Conservation (phyloP, 2,329 filamentous ascomycete species). For the Falciphora oryzae region DNA sequence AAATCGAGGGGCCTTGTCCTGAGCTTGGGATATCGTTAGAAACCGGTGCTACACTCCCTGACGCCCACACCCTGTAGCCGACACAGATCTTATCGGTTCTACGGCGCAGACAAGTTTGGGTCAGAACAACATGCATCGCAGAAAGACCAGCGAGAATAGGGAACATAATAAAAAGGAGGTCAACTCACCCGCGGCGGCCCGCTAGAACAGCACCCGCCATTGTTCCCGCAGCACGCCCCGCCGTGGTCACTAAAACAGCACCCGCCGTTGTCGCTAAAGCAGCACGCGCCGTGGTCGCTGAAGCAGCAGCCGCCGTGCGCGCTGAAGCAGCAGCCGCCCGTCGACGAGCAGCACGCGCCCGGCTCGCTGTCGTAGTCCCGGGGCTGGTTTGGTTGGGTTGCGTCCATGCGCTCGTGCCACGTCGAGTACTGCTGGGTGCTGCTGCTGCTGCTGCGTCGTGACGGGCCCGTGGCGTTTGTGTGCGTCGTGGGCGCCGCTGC, state of each 20-base stretch:
- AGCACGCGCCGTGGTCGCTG: slow-evolving; percentile 14
- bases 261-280: slow-evolving; percentile 13
- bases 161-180: neutral
- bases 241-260: slow-evolving; percentile 14
- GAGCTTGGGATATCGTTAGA: neutral
- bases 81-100: neutral
- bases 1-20: neutral
- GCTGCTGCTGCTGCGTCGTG: too few species aligned
- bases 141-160: neutral
- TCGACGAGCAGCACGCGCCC: slow-evolving; percentile 15
- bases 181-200: neutral
- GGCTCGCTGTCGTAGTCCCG: neutral
- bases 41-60: neutral
- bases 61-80: neutral
- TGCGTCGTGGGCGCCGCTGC: too few species aligned
- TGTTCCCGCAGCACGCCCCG: slow-evolving; percentile 15
- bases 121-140: neutral
- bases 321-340: slow-evolving; percentile 16
- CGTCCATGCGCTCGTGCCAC: neutral
- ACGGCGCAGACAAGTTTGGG: neutral
- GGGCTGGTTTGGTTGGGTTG: too few species aligned
- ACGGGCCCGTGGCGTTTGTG: too few species aligned
- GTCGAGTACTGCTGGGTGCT: neutral
- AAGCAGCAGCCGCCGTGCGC: slow-evolving; percentile 16
- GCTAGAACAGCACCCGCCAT: slow-evolving; percentile 12